phyloP scores from a whole-genome alignment of 2,329 filamentous ascomycete genomes.

The Stemphylium beticola region DNA sequence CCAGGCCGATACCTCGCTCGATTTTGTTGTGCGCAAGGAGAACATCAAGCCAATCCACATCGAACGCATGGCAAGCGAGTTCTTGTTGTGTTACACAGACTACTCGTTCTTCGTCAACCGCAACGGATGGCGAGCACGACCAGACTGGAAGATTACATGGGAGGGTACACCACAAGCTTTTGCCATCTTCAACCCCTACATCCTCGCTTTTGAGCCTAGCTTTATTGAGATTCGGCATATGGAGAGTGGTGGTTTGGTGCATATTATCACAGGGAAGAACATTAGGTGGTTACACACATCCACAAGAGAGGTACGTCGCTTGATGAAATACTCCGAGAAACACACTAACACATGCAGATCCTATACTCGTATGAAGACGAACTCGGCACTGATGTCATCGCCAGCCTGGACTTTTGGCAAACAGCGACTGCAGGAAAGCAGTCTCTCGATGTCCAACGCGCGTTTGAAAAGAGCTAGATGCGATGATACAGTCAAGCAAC shows the following conservation, averaged over 20 bases:
- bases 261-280: constrained; percentile 95
- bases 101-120: constrained; percentile 99
- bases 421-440: constrained; percentile 37
- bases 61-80: constrained; percentile 94
- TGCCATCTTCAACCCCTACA: constrained; percentile 94
- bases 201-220: constrained; percentile 94
- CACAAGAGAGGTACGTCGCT: constrained; percentile 80
- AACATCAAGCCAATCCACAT: constrained; percentile 96
- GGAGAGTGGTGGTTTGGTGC: constrained; percentile 86
- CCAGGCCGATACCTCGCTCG: constrained; percentile 95
- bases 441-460: constrained; percentile 33
- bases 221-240: constrained; percentile 97
- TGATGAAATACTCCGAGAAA: background rate
- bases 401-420: constrained; percentile 93
- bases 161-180: constrained; percentile 92
- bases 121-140: constrained; percentile 94
- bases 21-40: constrained; percentile 94
- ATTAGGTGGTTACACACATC: constrained; percentile 97
- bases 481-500: background rate
- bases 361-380: constrained; percentile 98
- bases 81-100: constrained; percentile 96
- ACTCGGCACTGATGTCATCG: constrained; percentile 87
- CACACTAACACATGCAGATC: constrained; percentile 66
- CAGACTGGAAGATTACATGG: constrained; percentile 98
- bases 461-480: constrained; percentile 35